phyloP scores from a whole-genome alignment of 148 eudicot species.

The Simmondsia chinensis region DNA sequence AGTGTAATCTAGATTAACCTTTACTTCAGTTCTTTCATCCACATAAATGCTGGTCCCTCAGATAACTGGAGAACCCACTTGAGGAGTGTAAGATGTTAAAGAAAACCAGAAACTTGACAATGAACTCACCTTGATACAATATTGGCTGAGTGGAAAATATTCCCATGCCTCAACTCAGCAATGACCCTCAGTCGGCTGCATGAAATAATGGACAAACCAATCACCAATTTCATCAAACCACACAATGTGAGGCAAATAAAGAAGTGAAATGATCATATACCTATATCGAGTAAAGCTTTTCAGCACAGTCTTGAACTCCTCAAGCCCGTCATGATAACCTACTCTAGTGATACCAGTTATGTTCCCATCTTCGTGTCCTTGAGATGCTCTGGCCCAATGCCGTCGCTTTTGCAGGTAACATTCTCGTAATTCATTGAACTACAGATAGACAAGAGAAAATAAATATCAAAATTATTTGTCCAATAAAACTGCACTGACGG shows the following conservation, averaged over 20 bases:
- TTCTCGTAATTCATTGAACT: slow-evolving; percentile 87
- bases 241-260: not conserved
- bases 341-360: slow-evolving; percentile 22
- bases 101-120: slow-evolving; percentile 1
- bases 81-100: not conserved
- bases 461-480: too few species aligned
- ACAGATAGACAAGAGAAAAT: slow-evolving; percentile 3
- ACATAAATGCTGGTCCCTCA: too few species aligned
- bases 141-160: slow-evolving; percentile 72
- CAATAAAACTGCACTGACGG: too few species aligned
- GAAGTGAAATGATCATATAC: slow-evolving; percentile 17
- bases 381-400: slow-evolving; percentile 28
- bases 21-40: too few species aligned
- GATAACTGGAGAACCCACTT: too few species aligned
- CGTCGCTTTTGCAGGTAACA: slow-evolving; percentile 77
- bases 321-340: slow-evolving; percentile 55
- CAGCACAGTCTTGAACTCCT: slow-evolving; percentile 73
- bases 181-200: slow-evolving; percentile 64
- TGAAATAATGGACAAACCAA: not conserved
- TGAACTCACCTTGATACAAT: slow-evolving; percentile 66
- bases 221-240: not conserved
- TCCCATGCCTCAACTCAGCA: slow-evolving; percentile 77
- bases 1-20: too few species aligned
- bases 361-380: slow-evolving; percentile 22
- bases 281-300: slow-evolving; percentile 72